Evolutionary conservation across 257 asterid species (phyloP).

Genomic region (Solanum pennellii): DNA sequence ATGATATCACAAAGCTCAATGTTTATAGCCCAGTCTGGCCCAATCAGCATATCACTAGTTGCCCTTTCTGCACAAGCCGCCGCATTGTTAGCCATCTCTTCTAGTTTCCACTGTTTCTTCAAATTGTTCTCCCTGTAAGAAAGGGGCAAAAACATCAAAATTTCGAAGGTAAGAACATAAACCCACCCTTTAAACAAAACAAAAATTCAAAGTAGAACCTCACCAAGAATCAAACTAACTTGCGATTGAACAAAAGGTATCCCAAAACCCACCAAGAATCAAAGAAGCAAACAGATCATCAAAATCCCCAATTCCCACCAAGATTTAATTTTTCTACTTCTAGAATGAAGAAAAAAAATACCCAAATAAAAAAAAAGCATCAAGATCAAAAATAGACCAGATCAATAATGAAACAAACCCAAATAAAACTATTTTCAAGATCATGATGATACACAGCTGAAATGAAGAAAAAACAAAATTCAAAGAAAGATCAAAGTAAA

Average conservation of each 20-base stretch:
- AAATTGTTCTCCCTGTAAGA: constrained; percentile 3
- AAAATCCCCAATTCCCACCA: background rate
- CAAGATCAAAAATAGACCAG: constrained; percentile 17
- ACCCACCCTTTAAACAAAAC: background rate
- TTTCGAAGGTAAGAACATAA: background rate
- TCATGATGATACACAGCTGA: constrained; percentile 10
- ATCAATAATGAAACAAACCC: constrained; percentile 14
- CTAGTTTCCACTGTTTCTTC: constrained; percentile 7
- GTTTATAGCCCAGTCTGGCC: constrained; percentile 98
- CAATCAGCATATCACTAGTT: constrained; percentile 79
- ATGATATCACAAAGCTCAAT: constrained; percentile 86
- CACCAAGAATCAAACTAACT: constrained; percentile 7
- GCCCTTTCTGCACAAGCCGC: constrained; percentile 95
- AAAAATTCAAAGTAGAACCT: background rate
- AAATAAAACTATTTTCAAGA: constrained; percentile 22
- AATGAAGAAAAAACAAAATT: background rate
- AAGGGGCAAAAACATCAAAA: background rate
- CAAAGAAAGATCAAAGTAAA: constrained; percentile 18
- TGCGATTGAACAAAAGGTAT: constrained; percentile 1
- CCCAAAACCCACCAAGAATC: background rate
- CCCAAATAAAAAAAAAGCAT: constrained; percentile 11
- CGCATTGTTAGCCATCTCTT: constrained; percentile 61
- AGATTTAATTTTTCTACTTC: background rate
- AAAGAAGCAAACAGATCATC: background rate
- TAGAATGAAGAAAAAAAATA: constrained; percentile 13